Conservation (phyloP, 176 grass and related monocot species). For the Eleusine indica region DNA sequence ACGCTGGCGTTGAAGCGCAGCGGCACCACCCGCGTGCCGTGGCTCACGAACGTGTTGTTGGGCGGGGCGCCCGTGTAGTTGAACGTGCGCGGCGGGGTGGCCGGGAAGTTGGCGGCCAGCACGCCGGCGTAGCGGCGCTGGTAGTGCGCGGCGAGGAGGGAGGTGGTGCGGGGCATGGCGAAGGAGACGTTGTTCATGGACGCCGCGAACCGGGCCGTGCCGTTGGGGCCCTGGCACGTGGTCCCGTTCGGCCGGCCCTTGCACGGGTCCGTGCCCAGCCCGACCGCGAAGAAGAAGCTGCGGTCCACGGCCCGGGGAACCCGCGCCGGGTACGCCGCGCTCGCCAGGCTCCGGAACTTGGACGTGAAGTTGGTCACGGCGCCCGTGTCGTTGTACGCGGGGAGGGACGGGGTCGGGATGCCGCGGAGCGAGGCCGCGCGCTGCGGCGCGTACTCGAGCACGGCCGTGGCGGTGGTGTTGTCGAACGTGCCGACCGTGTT, state of each 20-base stretch:
- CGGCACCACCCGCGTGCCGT: constrained; percentile 67
- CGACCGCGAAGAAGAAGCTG: constrained; percentile 75
- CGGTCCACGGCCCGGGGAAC: constrained; percentile 58
- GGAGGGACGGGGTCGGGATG: constrained; percentile 52
- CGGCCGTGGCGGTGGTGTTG: constrained; percentile 73
- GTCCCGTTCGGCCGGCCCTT: constrained; percentile 36
- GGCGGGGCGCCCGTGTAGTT: constrained; percentile 75
- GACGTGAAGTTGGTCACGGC: constrained; percentile 63
- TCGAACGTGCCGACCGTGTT: constrained; percentile 68
- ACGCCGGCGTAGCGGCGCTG: constrained; percentile 56
- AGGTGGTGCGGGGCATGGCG: constrained; percentile 47
- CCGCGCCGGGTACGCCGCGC: constrained; percentile 51
- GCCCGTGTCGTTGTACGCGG: constrained; percentile 64
- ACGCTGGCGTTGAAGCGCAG: constrained; percentile 65
- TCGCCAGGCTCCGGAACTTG: constrained; percentile 71
- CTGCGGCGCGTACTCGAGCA: constrained; percentile 60
- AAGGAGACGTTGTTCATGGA: constrained; percentile 80
- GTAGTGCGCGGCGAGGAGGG: constrained; percentile 84
- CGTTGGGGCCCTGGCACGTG: constrained; percentile 79
- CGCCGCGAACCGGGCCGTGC: constrained; percentile 58
- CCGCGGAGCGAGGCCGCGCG: neutral
- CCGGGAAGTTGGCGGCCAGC: constrained; percentile 62
- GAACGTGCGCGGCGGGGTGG: constrained; percentile 47
- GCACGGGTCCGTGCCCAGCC: constrained; percentile 65
- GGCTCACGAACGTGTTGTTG: constrained; percentile 62